Base-by-base conservation (phyloP, 1,284 basidiomycete species). In the Boletus mariae region DNA sequence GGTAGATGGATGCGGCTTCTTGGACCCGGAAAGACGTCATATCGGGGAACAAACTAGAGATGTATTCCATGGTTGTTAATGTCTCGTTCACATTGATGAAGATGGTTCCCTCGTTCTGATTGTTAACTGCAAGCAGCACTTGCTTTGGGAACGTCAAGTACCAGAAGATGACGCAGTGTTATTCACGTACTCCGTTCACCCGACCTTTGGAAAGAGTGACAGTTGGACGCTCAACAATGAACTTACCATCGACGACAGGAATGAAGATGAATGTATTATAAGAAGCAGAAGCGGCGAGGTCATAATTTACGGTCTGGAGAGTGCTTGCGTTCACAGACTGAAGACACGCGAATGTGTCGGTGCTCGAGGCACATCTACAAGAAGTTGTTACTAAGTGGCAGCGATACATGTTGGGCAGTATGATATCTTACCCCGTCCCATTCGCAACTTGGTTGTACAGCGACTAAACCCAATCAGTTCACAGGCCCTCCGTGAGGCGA, bases 161-260 rank as follows among this genome's bases (percentile, higher is more conserved):
- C 20, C 1, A 12, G 41, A 25, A 45, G 3, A 45, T 5, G 5
- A 11, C 25, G 13, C 3, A 3, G 15, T 17, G 1, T 3, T 17
- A 0, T 5, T 13, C 31, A 57, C 53, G 7, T 31, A 60, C 61
- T 31, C 53, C 61, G 8, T 59, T 54, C 25, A 55, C 28, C n/a
- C 32, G 34, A 48, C 67, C 65, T 17, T 55, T 57, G 12, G 54
- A n/a, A 20, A 73, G 57, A 1, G 65, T 63, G 40, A 58, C 48
- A 7, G 58, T 61, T 4, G 71, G 70, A 20, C 64, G 56, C 55
- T 73, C 69, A 2, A 61, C 45, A 34, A 72, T 69, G 47, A 71
- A 69, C 10, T 59, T 57, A 0, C 67, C 71, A 45, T 73, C 71
- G n/a, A 73, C 61, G 15, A 73, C 69, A 0, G 71, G 71, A 35